Base-by-base conservation (phyloP, 768 basidiomycete species). In the Thelephora aurantiotincta region DNA sequence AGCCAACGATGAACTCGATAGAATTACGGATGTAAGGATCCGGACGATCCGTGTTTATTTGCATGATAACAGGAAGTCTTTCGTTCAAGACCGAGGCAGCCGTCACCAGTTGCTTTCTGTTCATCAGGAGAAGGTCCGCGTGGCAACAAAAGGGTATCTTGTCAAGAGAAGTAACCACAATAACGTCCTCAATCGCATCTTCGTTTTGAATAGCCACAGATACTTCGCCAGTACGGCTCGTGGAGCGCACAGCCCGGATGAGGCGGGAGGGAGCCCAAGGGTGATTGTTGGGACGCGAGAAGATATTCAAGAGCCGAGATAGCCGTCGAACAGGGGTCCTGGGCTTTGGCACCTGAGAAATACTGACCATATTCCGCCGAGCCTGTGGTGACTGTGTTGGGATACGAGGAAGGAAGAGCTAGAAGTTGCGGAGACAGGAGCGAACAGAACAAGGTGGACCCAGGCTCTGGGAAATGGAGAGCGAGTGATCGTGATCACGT, bases 101-200 rank as follows among this genome's bases (percentile, higher is more conserved):
- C 0, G 48, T 58, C 42, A 77, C 56, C 38, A 86, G 73, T 50
- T 74, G 65, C 1, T 59, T 41, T 36, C 73, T 74, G 3, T 71
- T 54, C 82, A 86, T 83, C 1, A 72, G 69, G 47, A 82, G 55
- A 36, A 84, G 69, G 53, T 86, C 81, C 50, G 81, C 79, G 57
- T 86, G 80, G 60, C 80, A 82, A 61, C 78, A 80, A 63, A 84
- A 86, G 0, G 81, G 81, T 9, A 72, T 64, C 19, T 59, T 60
- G 36, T 70, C 64, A 11, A 85, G 67, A 5, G 80, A 69, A 0
- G 78, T 82, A 58, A 84, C 74, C 35, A 83, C 67, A 36, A 84
- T 64, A 6, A 73, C 75, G 52, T 77, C 72, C 45, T 72, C 70
- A 2, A 71, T 61, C 13, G 60, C 56, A 49, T 72, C 70, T 49